phyloP scores from a whole-genome alignment of 345 rosid species.

The Eucalyptus microcorys region DNA sequence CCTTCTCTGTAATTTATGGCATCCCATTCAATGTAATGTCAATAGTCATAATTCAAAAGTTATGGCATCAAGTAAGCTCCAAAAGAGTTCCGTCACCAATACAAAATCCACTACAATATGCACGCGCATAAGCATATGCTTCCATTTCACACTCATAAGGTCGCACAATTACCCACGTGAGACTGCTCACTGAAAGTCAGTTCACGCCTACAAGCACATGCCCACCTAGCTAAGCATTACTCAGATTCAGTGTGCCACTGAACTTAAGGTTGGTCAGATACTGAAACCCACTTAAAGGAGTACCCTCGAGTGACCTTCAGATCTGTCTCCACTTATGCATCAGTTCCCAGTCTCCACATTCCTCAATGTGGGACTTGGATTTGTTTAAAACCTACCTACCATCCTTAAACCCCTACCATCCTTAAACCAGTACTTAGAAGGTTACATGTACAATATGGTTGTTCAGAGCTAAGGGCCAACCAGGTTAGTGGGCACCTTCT shows the following conservation, averaged over 20 bases:
- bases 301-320: background rate
- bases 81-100: background rate
- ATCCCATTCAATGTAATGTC: background rate
- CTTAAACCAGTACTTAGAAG: background rate
- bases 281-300: background rate
- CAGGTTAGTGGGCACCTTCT: background rate
- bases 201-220: background rate
- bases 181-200: background rate
- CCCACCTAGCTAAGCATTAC: background rate
- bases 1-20: slow-evolving; percentile 39
- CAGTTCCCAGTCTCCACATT: background rate
- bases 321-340: background rate
- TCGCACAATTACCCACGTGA: background rate
- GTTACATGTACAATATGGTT: background rate
- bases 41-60: background rate
- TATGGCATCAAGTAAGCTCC: background rate
- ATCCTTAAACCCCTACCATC: background rate
- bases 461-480: background rate
- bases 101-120: background rate
- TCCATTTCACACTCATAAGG: background rate
- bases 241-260: background rate
- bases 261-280: background rate
- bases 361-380: background rate
- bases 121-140: background rate
- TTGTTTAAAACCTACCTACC: background rate